These are phyloP conservation scores for Candida alai DNA, from an alignment of 805 yeast species.

Conservation along the genomic window DNA sequence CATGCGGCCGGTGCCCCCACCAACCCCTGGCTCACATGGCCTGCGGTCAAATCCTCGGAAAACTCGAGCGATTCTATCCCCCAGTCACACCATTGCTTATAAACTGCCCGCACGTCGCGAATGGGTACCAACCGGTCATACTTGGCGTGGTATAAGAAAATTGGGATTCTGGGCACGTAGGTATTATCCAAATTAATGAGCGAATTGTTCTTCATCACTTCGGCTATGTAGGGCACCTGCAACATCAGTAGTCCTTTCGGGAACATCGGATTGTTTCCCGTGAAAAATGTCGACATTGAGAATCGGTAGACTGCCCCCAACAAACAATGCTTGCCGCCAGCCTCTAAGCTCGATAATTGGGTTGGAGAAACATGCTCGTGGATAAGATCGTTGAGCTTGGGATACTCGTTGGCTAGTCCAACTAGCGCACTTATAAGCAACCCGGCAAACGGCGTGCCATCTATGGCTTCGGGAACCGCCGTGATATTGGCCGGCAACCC, in stretches of 20 bases:
- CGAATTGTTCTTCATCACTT: constrained; percentile 19
- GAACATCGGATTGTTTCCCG: constrained; percentile 12
- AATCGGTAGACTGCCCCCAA: constrained; percentile 7
- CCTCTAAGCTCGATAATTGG: constrained; percentile 1
- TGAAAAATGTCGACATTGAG: constrained; percentile 10
- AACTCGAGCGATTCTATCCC: constrained; percentile 28
- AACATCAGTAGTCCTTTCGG: constrained; percentile 17
- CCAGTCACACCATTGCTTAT: constrained; percentile 24
- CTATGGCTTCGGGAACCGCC: constrained; percentile 19
- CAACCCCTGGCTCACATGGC: constrained; percentile 21
- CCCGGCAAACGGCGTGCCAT: constrained; percentile 27
- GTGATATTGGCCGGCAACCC: constrained; percentile 36
- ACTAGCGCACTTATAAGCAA: constrained; percentile 25
- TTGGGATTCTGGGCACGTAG: background rate
- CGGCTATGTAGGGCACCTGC: constrained; percentile 10
- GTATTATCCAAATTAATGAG: constrained; percentile 10
- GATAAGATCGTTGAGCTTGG: constrained; percentile 13
- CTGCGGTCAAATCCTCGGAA: constrained; percentile 20
- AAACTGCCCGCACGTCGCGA: constrained; percentile 18
- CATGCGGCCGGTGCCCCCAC: constrained; percentile 20
- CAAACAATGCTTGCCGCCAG: constrained; percentile 9
- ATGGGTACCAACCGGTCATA: constrained; percentile 19
- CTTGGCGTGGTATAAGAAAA: constrained; percentile 17
- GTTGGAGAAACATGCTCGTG: constrained; percentile 1
- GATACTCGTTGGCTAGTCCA: constrained; percentile 31